Percentiles rank a stretch among this genome's conserved stretches.
These are phyloP conservation scores for Penicillium palitans DNA, from an alignment of 2,329 filamentous ascomycete genomes.

Conservation along the genomic window DNA sequence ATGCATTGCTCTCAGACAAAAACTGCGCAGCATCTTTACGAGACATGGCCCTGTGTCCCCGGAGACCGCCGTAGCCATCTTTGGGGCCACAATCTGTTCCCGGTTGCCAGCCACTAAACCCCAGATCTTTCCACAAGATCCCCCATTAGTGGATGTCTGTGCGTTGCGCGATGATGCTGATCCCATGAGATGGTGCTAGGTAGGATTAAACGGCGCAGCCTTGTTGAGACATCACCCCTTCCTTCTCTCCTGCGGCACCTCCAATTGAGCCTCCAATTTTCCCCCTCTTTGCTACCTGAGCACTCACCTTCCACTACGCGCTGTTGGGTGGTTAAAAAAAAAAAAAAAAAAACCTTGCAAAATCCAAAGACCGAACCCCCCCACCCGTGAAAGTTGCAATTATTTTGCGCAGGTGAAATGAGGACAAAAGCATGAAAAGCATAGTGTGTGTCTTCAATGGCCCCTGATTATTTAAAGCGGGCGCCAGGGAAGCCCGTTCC, in stretches of 20 bases:
- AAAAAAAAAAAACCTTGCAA: background rate
- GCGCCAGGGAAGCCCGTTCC: slow-evolving; percentile 24
- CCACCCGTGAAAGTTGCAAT: background rate
- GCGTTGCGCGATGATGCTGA: slow-evolving; percentile 22
- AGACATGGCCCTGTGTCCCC: background rate
- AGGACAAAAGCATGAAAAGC: background rate
- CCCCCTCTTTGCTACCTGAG: slow-evolving; percentile 6
- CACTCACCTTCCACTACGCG: slow-evolving; percentile 19
- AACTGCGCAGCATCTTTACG: slow-evolving; percentile 4
- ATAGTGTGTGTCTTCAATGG: slow-evolving; percentile 2
- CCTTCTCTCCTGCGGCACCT: slow-evolving; percentile 17
- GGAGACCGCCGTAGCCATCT: slow-evolving; percentile 1
- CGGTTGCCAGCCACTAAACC: slow-evolving; percentile 15
- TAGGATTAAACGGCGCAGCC: slow-evolving; percentile 20
- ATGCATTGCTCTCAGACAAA: background rate
- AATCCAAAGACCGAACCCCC: background rate
- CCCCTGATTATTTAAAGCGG: slow-evolving; percentile 30
- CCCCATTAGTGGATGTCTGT: slow-evolving; percentile 23
- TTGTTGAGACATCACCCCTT: slow-evolving; percentile 25
- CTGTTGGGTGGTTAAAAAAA: slow-evolving; percentile 19
- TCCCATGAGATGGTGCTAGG: slow-evolving; percentile 17
- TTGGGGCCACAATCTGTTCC: background rate
- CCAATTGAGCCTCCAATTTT: slow-evolving; percentile 8
- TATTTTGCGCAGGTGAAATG: slow-evolving; percentile 4
- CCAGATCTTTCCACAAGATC: slow-evolving; percentile 22